These are phyloP conservation scores for Russula brevipes DNA, from an alignment of 768 basidiomycete genomes.

Conservation along the genomic window DNA sequence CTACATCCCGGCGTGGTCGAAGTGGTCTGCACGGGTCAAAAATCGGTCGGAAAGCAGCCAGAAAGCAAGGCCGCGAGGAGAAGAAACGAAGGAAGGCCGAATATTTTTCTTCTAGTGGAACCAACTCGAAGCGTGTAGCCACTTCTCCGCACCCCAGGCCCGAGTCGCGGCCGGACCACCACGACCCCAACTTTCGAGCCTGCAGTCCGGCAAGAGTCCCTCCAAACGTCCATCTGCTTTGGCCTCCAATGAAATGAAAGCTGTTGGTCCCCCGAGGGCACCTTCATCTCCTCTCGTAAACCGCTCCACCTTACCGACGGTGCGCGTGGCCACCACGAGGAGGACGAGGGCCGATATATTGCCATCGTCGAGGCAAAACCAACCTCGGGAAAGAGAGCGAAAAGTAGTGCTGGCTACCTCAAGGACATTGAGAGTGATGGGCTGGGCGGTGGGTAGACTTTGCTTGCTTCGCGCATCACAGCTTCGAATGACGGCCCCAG, in stretches of 20 bases:
- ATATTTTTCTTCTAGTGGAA: slow-evolving; percentile 41
- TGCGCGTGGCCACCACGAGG: slow-evolving; percentile 40
- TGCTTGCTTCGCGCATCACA: not conserved
- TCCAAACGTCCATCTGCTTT: not conserved
- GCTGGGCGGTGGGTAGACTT: slow-evolving; percentile 59
- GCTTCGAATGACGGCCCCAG: slow-evolving; percentile 20
- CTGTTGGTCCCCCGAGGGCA: too few species aligned
- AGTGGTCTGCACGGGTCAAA: slow-evolving; percentile 14
- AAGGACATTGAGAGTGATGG: slow-evolving; percentile 65
- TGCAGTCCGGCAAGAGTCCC: slow-evolving; percentile 7
- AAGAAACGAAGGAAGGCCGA: slow-evolving; percentile 60
- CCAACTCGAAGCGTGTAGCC: slow-evolving; percentile 37
- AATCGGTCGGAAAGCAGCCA: slow-evolving; percentile 53
- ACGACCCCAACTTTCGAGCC: not conserved
- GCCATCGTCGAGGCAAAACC: slow-evolving; percentile 75
- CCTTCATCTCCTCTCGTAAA: too few species aligned
- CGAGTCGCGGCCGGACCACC: slow-evolving; percentile 29
- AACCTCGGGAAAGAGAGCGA: slow-evolving; percentile 42
- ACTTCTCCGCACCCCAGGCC: slow-evolving; percentile 40
- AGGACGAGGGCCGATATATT: slow-evolving; percentile 82
- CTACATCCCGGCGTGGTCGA: slow-evolving; percentile 1
- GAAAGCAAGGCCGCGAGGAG: slow-evolving; percentile 56
- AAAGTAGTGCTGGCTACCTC: slow-evolving; percentile 39
- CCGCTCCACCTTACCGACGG: slow-evolving; percentile 11
- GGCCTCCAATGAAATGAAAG: too few species aligned